These are phyloP conservation scores for Trametes sanguinea DNA, from an alignment of 768 basidiomycete species.

Conservation along the genomic window DNA sequence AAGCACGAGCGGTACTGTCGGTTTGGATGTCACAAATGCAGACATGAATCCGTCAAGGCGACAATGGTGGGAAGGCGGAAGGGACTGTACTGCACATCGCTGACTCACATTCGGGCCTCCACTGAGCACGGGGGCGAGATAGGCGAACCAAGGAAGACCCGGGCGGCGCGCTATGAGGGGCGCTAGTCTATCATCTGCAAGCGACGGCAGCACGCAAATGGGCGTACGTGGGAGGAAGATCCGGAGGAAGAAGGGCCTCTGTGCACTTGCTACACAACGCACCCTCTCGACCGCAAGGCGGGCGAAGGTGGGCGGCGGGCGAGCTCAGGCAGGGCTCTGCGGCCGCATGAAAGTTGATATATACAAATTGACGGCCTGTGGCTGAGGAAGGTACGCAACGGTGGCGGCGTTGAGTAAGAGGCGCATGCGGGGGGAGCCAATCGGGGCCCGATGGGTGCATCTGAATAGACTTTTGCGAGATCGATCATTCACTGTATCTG, in stretches of 20 bases:
- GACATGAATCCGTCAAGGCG: too few relatives aligned
- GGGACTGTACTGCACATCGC: not conserved
- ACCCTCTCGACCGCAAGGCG: too few relatives aligned
- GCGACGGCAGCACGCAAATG: too few relatives aligned
- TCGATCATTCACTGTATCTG: not conserved
- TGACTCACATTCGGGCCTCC: too few relatives aligned
- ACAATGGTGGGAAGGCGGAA: not conserved
- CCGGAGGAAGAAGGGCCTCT: too few relatives aligned
- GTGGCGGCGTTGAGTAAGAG: not conserved
- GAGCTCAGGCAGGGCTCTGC: too few relatives aligned
- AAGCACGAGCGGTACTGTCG: too few relatives aligned
- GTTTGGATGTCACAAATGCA: too few relatives aligned
- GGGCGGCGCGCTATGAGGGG: not conserved
- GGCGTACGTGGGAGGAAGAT: not conserved
- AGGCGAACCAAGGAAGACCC: not conserved
- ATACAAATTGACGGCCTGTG: not conserved
- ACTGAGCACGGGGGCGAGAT: not conserved
- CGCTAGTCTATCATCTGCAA: too few relatives aligned
- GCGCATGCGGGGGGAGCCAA: not conserved
- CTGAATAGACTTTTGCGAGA: constrained; percentile 10
- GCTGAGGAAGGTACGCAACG: too few relatives aligned
- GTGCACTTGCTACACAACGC: too few relatives aligned
- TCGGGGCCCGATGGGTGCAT: not conserved
- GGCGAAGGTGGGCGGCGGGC: too few relatives aligned
- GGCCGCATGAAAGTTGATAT: not conserved